Percentiles rank a stretch among this genome's conserved stretches.
phyloP scores from a whole-genome alignment of 1,139 yeast genomes.

The Saccharomyces hybrid region DNA sequence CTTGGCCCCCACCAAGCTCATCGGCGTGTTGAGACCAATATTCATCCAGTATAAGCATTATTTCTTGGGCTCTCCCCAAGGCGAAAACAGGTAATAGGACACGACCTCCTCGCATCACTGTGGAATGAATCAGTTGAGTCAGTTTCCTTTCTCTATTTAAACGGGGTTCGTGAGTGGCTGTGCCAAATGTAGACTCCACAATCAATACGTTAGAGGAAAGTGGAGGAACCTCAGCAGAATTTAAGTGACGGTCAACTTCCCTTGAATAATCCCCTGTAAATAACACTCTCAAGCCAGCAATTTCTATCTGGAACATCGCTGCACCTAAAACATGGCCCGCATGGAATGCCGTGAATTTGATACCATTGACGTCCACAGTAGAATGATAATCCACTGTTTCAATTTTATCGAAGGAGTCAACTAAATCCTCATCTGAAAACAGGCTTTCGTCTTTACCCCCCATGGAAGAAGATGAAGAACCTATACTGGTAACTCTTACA shows the following conservation, averaged over 20 bases:
- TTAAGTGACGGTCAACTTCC: conserved; percentile 91
- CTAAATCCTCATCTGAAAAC: conserved; percentile 85
- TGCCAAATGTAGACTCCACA: conserved; percentile 94
- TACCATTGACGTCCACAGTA: conserved; percentile 80
- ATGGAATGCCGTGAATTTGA: conserved; percentile 93
- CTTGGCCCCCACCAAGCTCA: conserved; percentile 63
- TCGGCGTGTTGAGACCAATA: conserved; percentile 87
- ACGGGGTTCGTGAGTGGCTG: conserved; percentile 93
- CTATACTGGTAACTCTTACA: conserved; percentile 79
- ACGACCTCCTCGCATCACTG: conserved; percentile 83
- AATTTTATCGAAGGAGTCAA: conserved; percentile 77
- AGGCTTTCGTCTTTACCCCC: conserved; percentile 40
- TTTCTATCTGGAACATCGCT: conserved; percentile 92
- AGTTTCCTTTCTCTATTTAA: conserved; percentile 74
- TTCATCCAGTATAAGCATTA: conserved; percentile 81
- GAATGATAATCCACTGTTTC: conserved; percentile 96
- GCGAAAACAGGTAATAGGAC: conserved; percentile 93
- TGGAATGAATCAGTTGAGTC: conserved; percentile 75
- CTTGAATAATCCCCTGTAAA: conserved; percentile 97
- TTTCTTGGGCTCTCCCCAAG: conserved; percentile 92
- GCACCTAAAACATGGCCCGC: conserved; percentile 99
- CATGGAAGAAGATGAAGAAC: conserved; percentile 38
- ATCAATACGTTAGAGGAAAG: conserved; percentile 81
- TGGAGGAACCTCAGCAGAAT: conserved; percentile 92
- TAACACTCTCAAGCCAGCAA: conserved; percentile 81